Evolutionary conservation across 768 basidiomycete species (phyloP).

Genomic region (Suillus tomentosus): DNA sequence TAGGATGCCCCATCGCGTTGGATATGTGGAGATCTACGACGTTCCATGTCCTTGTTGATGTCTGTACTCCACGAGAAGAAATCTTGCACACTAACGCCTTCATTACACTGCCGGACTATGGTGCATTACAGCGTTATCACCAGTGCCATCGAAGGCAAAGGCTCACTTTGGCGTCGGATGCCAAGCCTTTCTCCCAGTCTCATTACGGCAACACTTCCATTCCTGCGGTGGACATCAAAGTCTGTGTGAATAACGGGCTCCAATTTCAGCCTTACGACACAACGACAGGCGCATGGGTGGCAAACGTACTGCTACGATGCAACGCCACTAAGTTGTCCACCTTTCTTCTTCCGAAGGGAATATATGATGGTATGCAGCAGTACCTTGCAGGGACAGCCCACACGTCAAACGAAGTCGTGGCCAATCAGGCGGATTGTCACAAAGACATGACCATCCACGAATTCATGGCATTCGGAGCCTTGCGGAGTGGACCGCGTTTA

Average conservation of each 20-base stretch:
- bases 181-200: constrained; percentile 22
- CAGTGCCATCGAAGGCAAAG: constrained; percentile 20
- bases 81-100: too few relatives aligned
- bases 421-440: constrained; percentile 44
- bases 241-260: constrained; percentile 39
- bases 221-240: constrained; percentile 14
- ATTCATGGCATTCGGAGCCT: constrained; percentile 43
- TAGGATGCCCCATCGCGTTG: constrained; percentile 41
- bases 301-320: constrained; percentile 16
- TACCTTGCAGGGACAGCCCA: constrained; percentile 39
- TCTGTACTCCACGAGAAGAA: constrained; percentile 25
- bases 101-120: too few relatives aligned
- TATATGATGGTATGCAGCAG: constrained; percentile 40
- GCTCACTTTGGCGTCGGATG: constrained; percentile 26
- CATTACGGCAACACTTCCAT: constrained; percentile 21
- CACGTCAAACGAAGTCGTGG: constrained; percentile 45
- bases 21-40: constrained; percentile 47
- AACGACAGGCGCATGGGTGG: constrained; percentile 16
- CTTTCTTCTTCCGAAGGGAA: constrained; percentile 31
- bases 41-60: constrained; percentile 38
- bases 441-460: constrained; percentile 46
- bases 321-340: constrained; percentile 28
- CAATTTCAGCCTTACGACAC: constrained; percentile 34
- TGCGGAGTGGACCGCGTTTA: constrained; percentile 46
- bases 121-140: too few relatives aligned